Conservation (phyloP, 2,329 filamentous ascomycete genomes). For the Davidsoniella virescens region DNA sequence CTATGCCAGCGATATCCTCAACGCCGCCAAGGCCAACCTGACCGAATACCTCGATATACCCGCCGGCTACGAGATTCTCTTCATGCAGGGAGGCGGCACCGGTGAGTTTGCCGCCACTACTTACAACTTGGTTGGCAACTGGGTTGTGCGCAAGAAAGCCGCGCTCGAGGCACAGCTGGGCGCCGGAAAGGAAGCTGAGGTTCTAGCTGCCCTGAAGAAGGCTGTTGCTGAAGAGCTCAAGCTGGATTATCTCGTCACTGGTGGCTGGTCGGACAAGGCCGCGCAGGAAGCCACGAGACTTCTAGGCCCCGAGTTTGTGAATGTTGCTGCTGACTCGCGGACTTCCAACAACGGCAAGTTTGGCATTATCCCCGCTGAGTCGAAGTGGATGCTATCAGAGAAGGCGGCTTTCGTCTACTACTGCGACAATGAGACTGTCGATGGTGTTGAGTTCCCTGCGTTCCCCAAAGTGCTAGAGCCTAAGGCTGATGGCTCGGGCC, state of each 20-base stretch:
- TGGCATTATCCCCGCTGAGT: slow-evolving; percentile 63
- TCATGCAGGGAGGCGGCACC: slow-evolving; percentile 74
- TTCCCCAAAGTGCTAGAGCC: slow-evolving; percentile 49
- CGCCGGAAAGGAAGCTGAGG: slow-evolving; percentile 26
- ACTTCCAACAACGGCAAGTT: slow-evolving; percentile 63
- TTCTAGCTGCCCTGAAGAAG: slow-evolving; percentile 38
- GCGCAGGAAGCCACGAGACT: slow-evolving; percentile 67
- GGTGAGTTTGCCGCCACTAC: slow-evolving; percentile 72
- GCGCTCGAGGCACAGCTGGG: slow-evolving; percentile 41
- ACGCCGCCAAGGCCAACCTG: slow-evolving; percentile 60
- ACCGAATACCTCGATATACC: slow-evolving; percentile 64
- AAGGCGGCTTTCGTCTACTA: slow-evolving; percentile 65
- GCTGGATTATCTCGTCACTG: slow-evolving; percentile 81
- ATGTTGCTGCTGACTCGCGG: slow-evolving; percentile 56
- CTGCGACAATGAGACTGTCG: slow-evolving; percentile 88
- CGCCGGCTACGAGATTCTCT: slow-evolving; percentile 71
- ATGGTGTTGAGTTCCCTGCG: slow-evolving; percentile 78
- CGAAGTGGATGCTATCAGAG: slow-evolving; percentile 57
- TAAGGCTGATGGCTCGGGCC: slow-evolving; percentile 42
- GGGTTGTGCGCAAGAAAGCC: slow-evolving; percentile 55
- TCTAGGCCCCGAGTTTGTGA: slow-evolving; percentile 62
- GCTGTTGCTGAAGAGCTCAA: slow-evolving; percentile 55
- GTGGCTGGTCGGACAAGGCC: slow-evolving; percentile 77
- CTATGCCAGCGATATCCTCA: slow-evolving; percentile 63
- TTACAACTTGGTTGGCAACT: slow-evolving; percentile 70